Evolutionary conservation across 2,329 filamentous ascomycete species (phyloP).

Genomic region (Bertia moriformis): DNA sequence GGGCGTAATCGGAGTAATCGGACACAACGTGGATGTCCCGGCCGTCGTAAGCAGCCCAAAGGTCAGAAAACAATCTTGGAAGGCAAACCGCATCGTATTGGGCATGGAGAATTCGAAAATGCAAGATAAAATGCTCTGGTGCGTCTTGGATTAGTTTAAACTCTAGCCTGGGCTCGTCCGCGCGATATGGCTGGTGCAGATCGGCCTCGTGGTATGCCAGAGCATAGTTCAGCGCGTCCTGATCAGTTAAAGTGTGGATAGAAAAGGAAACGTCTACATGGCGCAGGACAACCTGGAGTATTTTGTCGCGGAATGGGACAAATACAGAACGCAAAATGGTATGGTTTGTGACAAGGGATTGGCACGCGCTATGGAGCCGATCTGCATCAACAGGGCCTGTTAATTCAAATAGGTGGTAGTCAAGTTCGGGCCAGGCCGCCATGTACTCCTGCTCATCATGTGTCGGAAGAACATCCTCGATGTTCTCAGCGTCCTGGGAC

Average conservation of each 20-base stretch:
- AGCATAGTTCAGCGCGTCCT: not conserved
- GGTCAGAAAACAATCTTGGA: not conserved
- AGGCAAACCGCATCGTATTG: not conserved
- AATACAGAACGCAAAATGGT: not conserved
- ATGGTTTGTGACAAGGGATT: not conserved
- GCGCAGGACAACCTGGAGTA: not conserved
- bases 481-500: too few relatives aligned
- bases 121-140: too few relatives aligned
- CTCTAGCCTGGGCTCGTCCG: not conserved
- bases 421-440: too few relatives aligned
- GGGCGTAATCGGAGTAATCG: not conserved
- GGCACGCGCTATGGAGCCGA: not conserved
- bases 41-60: not conserved
- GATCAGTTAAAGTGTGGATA: not conserved
- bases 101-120: not conserved
- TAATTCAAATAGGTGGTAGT: too few relatives aligned
- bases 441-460: too few relatives aligned
- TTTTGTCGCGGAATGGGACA: not conserved
- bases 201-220: not conserved
- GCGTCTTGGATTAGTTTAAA: too few relatives aligned
- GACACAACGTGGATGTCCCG: not conserved
- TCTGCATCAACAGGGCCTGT: not conserved
- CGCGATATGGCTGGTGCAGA: not conserved
- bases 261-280: not conserved
- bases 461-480: too few relatives aligned